Conservation (phyloP, 257 asterid genomes). For the Pogostemon cablin region DNA sequence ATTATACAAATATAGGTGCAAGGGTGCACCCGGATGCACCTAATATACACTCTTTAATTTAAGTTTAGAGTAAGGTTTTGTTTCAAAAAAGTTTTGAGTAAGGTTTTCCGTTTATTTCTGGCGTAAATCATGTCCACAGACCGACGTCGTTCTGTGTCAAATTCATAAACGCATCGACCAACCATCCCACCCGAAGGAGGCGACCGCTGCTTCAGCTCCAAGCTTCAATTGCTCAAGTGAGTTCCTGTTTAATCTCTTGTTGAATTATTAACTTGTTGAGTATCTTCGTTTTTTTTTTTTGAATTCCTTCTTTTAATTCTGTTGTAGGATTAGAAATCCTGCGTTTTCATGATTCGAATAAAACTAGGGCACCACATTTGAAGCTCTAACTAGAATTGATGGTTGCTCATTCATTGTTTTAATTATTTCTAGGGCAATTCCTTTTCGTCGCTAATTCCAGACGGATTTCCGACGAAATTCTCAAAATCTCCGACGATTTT, state of each 20-base stretch:
- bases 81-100: not conserved
- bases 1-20: too few relatives aligned
- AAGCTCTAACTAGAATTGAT: not conserved
- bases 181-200: not conserved
- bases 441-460: too few relatives aligned
- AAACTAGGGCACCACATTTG: not conserved
- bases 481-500: too few relatives aligned
- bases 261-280: not conserved
- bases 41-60: too few relatives aligned
- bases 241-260: not conserved
- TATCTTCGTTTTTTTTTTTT: not conserved
- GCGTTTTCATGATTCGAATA: not conserved
- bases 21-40: too few relatives aligned
- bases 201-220: not conserved
- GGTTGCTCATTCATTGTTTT: not conserved
- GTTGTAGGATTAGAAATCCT: not conserved
- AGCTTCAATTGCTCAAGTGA: conserved; percentile 17
- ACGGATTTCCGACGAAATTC: too few relatives aligned
- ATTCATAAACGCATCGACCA: not conserved
- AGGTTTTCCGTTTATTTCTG: not conserved
- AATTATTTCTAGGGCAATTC: conserved; percentile 8
- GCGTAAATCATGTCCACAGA: not conserved
- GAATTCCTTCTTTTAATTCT: conserved; percentile 1
- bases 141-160: not conserved
- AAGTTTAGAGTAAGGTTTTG: not conserved